These are phyloP conservation scores for Oenanthe javanica DNA, from an alignment of 140 eudicot genomes.

Conservation along the genomic window DNA sequence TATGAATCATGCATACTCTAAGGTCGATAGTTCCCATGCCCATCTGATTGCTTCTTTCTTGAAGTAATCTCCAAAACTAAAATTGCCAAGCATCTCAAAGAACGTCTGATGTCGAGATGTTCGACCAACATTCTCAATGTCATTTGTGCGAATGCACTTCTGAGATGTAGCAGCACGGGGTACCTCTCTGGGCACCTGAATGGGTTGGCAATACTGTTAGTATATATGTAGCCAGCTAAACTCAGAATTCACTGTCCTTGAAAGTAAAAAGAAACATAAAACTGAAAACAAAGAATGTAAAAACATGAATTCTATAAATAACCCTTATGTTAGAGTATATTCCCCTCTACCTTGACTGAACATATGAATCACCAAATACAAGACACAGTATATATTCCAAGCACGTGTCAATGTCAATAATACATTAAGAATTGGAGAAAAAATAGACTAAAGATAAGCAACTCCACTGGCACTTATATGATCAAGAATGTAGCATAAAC, in stretches of 20 bases:
- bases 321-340: not conserved
- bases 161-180: slow-evolving; percentile 93
- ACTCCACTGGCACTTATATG: not conserved
- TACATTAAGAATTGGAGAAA: not conserved
- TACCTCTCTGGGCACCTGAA: slow-evolving; percentile 73
- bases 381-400: not conserved
- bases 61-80: slow-evolving; percentile 98
- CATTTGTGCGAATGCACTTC: slow-evolving; percentile 89
- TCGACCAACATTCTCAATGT: slow-evolving; percentile 87
- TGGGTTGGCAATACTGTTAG: slow-evolving; percentile 1
- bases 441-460: not conserved
- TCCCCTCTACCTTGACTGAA: not conserved
- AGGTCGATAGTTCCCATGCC: slow-evolving; percentile 96
- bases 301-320: slow-evolving; percentile 4
- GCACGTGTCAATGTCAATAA: not conserved
- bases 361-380: not conserved
- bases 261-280: not conserved
- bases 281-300: not conserved
- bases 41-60: slow-evolving; percentile 87
- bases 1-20: slow-evolving; percentile 38
- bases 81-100: slow-evolving; percentile 97
- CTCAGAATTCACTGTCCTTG: slow-evolving; percentile 2
- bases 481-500: not conserved
- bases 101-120: slow-evolving; percentile 92
- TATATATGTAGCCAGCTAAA: slow-evolving; percentile 8